Evolutionary conservation across 1,284 basidiomycete species (phyloP).

Genomic region (Coriolopsis trogii): DNA sequence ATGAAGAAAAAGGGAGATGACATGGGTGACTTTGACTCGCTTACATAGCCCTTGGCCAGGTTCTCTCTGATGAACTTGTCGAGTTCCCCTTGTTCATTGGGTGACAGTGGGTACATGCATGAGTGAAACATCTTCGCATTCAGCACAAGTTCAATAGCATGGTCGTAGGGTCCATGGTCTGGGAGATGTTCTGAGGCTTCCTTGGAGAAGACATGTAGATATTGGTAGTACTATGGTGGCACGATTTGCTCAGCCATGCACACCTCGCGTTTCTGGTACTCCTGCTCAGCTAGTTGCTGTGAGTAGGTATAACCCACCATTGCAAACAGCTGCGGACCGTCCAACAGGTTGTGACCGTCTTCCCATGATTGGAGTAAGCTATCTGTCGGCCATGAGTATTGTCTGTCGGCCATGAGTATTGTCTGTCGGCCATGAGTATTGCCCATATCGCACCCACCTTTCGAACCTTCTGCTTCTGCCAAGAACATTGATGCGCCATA

Average conservation of each 20-base stretch:
- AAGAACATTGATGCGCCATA: neutral
- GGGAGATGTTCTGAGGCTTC: neutral
- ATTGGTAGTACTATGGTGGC: too few relatives aligned
- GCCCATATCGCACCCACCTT: neutral
- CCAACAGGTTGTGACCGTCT: neutral
- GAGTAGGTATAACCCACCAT: neutral
- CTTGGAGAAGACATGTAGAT: neutral
- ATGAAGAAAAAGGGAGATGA: conserved; percentile 41
- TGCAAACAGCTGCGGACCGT: neutral
- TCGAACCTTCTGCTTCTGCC: neutral
- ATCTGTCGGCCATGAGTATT: neutral
- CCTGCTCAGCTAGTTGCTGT: too few relatives aligned
- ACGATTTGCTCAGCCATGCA: too few relatives aligned
- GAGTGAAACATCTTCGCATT: conserved; percentile 1
- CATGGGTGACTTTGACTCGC: conserved; percentile 30
- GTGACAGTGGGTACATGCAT: conserved; percentile 5
- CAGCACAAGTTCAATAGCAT: conserved; percentile 6
- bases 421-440: neutral
- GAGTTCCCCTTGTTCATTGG: neutral
- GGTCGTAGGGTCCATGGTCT: neutral
- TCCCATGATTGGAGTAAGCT: neutral
- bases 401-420: too few relatives aligned
- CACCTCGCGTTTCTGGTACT: too few relatives aligned
- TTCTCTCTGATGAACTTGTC: conserved; percentile 34
- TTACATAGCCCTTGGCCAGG: conserved; percentile 26